phyloP scores from a whole-genome alignment of 176 grass and related monocot genomes.

The Eremochloa ophiuroides region DNA sequence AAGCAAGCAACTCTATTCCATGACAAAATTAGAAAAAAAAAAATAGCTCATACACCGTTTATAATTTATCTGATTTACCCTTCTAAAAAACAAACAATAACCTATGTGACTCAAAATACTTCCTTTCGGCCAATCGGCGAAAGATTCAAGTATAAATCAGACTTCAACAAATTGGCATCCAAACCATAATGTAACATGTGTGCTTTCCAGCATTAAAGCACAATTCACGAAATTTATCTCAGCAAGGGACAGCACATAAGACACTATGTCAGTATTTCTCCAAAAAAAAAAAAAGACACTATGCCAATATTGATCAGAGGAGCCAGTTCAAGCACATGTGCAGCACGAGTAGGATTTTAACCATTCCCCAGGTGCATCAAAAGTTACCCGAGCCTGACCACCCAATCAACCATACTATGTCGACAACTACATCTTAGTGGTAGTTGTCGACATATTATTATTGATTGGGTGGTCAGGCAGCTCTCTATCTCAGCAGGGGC shows the following conservation, averaged over 20 bases:
- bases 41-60: neutral
- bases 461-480: neutral
- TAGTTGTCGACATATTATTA: neutral
- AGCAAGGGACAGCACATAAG: neutral
- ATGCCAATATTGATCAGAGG: neutral
- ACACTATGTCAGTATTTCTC: neutral
- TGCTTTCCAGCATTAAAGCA: neutral
- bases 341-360: neutral
- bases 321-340: neutral
- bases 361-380: slow-evolving; percentile 3
- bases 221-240: neutral
- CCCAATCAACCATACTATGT: neutral
- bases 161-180: neutral
- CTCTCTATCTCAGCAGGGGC: neutral
- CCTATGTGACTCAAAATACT: neutral
- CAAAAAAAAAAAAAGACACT: no score
- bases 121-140: neutral
- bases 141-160: neutral
- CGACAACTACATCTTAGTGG: neutral
- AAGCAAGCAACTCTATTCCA: neutral
- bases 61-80: neutral
- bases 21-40: neutral
- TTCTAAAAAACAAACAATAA: neutral
- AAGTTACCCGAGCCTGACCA: neutral
- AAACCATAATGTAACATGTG: neutral